Base-by-base conservation (phyloP, 768 basidiomycete species). In the Lentinula raphanica region DNA sequence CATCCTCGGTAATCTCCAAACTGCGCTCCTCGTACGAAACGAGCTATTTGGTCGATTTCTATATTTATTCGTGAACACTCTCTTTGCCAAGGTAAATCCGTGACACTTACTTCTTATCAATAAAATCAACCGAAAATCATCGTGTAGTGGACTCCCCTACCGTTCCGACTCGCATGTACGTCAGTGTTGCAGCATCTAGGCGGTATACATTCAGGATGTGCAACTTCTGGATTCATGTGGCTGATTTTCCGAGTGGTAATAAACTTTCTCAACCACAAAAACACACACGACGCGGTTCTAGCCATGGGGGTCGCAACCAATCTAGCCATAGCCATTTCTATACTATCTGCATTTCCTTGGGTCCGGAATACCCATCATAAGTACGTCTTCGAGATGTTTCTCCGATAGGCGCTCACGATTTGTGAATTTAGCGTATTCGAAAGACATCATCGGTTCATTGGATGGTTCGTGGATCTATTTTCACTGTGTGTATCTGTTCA, bases 181-280 rank as follows among this genome's bases (percentile, higher is more conserved):
- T 90, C 88, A 17, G 76, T 82, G 5, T 76, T 91, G 21, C 78
- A 87, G 75, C 90, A 92, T 67, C 80, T 92, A 13, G 90, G 90
- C 5, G 90, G 90, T 21, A 89, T 92, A 61, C 90, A 92, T 66
- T 86, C 85, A n/a, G 88, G 90, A 28, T 92, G 90, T 68, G 88
- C 88, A 3, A 72, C 79, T 25, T 90, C 89, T 31, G 90, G 88
- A 49, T 81, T 87, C 58, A 73, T 80, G 15, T 92, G 90, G 90
- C 77, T 91, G 45, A 71, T 90, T 49, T 82, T 82, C 62, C 81
- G 81, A 66, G 71, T 90, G 42, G 74, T 79, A 38, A 70, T 76
- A 32, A 79, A 85, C 31, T 79, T 82, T 65, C 76, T 74, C 32
- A 65, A 80, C 62, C 83, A 77, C 65, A 69, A 72, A 59, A 60